Conservation (phyloP, 1,284 basidiomycete genomes). For the Erythrobasidium hasegawianum region DNA sequence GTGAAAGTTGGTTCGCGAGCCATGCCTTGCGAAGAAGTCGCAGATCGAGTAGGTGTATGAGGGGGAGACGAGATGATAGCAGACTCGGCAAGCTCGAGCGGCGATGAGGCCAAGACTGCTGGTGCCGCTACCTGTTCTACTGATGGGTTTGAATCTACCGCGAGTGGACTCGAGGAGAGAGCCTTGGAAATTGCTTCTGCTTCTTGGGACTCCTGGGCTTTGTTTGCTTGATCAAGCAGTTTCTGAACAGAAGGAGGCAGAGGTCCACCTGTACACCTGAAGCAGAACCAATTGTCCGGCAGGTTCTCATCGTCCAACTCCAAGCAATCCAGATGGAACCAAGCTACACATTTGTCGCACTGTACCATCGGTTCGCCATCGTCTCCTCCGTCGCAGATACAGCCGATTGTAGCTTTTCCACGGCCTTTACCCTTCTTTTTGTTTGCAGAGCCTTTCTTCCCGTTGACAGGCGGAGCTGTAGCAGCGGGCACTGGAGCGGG, state of each 20-base stretch:
- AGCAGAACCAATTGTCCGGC: conserved; percentile 38
- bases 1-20: conserved; percentile 33
- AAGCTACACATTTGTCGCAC: conserved; percentile 39
- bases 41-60: conserved; percentile 3
- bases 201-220: too few species aligned
- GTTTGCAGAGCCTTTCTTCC: conserved; percentile 2
- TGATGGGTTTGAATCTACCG: not conserved
- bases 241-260: conserved; percentile 4
- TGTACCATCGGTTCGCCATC: conserved; percentile 37
- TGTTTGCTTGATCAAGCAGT: not conserved
- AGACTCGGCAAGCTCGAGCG: not conserved
- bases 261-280: conserved; percentile 39
- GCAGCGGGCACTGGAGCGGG: too few species aligned
- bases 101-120: not conserved
- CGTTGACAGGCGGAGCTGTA: not conserved
- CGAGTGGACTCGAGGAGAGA: not conserved
- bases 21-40: not conserved
- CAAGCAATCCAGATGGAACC: conserved; percentile 41
- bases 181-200: not conserved
- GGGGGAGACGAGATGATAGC: not conserved
- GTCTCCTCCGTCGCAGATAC: conserved; percentile 27
- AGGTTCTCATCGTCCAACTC: conserved; percentile 32
- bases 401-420: conserved; percentile 3
- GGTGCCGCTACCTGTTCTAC: not conserved
- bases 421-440: conserved; percentile 35